A percentile compares a stretch with the other conserved stretches of the same genome.
phyloP scores from a whole-genome alignment of 225 moss, liverwort and hornwort genomes.

The Antitrichia curtipendula region DNA sequence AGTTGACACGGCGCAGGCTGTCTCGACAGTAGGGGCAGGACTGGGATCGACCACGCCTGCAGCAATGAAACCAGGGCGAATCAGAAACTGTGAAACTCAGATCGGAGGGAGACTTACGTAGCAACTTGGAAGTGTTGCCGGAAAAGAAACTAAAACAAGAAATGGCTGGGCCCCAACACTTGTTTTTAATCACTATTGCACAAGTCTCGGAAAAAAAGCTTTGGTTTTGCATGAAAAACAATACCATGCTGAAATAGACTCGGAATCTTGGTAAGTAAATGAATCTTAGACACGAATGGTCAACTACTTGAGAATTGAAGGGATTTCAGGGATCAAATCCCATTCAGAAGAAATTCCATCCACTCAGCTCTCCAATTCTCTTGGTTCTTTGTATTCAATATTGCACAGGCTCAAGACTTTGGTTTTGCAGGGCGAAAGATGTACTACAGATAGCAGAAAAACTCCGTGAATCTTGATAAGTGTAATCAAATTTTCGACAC shows the following conservation, averaged over 20 bases:
- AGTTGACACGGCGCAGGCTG: conserved; percentile 89
- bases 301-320: not conserved
- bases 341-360: not conserved
- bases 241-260: not conserved
- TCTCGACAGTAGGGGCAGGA: conserved; percentile 96
- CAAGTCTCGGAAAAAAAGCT: not conserved
- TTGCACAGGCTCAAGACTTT: not conserved
- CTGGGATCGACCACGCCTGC: conserved; percentile 90
- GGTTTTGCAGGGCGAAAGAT: not conserved
- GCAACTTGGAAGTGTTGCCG: not conserved
- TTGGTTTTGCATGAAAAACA: too few species aligned
- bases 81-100: not conserved
- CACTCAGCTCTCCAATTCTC: not conserved
- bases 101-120: not conserved
- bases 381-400: not conserved
- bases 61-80: not conserved
- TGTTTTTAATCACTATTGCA: not conserved
- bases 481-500: not conserved
- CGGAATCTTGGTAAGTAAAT: not conserved
- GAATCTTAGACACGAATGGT: not conserved
- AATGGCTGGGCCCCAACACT: not conserved
- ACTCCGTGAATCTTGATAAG: not conserved
- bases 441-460: not conserved
- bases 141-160: not conserved
- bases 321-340: not conserved